Evolutionary conservation across 805 yeast species (phyloP), one percentile per base, ranked within the genome.

Genomic region (Candida ascalaphidarum): DNA sequence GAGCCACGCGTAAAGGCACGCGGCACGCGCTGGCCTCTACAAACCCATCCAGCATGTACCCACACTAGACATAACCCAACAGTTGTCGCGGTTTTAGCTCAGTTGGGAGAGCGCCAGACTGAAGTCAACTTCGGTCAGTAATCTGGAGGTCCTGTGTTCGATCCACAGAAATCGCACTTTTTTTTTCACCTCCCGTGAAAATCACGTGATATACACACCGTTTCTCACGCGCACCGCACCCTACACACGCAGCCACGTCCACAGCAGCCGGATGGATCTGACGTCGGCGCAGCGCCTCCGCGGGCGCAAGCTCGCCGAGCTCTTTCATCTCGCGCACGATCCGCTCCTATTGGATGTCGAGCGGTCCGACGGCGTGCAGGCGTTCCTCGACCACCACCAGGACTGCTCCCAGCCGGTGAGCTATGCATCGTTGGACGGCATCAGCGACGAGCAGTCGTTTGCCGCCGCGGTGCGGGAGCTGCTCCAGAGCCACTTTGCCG

Each of bases 151-250:
- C 44, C 40, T 35, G 43, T 41, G 43, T 39, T 40, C 40, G 36
- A 37, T 34, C 43, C 39, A 39, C 40, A 37, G 40, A 37, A 33
- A 37, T 37, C 41, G 40, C 41, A 40, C 25, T 11, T n/a, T 26
- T 28, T 26, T 39, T 25, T 17, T 17, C 8, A 6, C 18, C 17
- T 14, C 17, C 17, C 17, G 15, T 3, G 11, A 13, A 16, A 12
- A 23, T 29, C 50, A 42, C 48, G 44, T 47, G 52, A 46, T 32
- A 24, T 33, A 31, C 48, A 31, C 22, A 15, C 33, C 33, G 52
- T 35, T 33, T 36, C 31, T 47, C 52, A 47, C 40, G 43, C n/a
- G 20, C 25, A 25, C 25, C 24, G 14, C 14, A 9, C 23, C 26
- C 16, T 8, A 21, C 17, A 13, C 22, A 5, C 12, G 21, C 13